Evolutionary conservation across 139 green algal species (phyloP), one percentile per base, ranked within the genome.

Genomic region (Coccomyxa sp.): DNA sequence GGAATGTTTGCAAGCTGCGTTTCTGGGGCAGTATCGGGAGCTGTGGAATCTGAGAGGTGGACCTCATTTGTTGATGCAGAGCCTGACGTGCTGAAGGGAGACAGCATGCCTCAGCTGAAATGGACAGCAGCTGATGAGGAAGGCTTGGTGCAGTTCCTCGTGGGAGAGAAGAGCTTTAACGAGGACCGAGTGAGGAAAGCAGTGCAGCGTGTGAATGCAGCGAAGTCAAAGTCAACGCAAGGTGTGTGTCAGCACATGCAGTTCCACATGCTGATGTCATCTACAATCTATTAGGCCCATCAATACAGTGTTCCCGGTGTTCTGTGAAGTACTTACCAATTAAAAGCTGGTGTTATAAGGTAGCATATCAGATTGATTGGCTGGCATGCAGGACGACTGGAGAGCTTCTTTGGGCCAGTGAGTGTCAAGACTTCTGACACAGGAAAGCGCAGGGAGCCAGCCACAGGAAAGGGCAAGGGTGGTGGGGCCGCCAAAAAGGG

Each of bases 101-200:
- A 91, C 13, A 80, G 91, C 51, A 45, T 95, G 25, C 91, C 92
- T 13, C 23, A 86, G 4, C 77, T 98, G 32, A 98, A 98, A 82
- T 99, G 96, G 96, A 89, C 23, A 16, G 82, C 87, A 11, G 93
- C 94, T 0, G 96, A 99, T 87, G 92, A 94, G 90, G 96, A 99
- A 78, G 96, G 91, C 0, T 71, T 99, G 0, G 89, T 98, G 10
- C 67, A 94, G 21, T 99, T 98, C 83, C 87, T 99, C 67, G 94
- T 98, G 25, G 82, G 91, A 30, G 96, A 99, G 82, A 99, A 98
- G 82, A 89, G 86, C 58, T 99, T 99, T 91, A 95, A 90, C 81
- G 92, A 98, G 83, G 94, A 99, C 13, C 88, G 97, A 18, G 88
- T 99, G 25, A 90, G 92, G 32, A 89, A 86, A 45, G 88, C 91